phyloP scores from a whole-genome alignment of 1,284 basidiomycete species.

The Cerrena zonata region DNA sequence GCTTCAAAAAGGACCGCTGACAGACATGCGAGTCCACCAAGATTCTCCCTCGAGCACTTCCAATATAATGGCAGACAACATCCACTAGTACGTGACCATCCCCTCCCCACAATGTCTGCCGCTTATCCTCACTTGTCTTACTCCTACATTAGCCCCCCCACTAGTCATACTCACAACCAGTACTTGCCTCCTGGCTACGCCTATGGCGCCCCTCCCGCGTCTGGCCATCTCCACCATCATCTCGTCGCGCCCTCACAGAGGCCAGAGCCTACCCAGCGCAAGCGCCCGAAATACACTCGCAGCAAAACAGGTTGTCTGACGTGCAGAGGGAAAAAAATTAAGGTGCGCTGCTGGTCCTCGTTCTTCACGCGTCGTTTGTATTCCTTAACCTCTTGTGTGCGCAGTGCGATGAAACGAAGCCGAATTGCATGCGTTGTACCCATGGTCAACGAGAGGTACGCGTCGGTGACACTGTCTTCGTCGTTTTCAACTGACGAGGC shows the following conservation, averaged over 20 bases:
- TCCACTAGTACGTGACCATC: slow-evolving; percentile 50
- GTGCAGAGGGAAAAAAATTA: slow-evolving; percentile 81
- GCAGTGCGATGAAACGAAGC: slow-evolving; percentile 79
- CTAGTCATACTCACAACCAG: slow-evolving; percentile 24
- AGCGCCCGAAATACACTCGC: slow-evolving; percentile 80
- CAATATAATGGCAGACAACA: slow-evolving; percentile 49
- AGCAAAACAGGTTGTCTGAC: slow-evolving; percentile 82
- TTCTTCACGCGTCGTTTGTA: slow-evolving; percentile 5
- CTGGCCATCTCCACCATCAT: not conserved
- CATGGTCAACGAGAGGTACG: slow-evolving; percentile 73
- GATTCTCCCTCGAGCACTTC: slow-evolving; percentile 24
- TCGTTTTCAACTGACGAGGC: slow-evolving; percentile 15
- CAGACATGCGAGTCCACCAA: slow-evolving; percentile 15
- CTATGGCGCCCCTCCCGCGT: slow-evolving; percentile 10
- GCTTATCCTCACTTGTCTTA: slow-evolving; percentile 13
- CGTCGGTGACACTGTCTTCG: slow-evolving; percentile 12
- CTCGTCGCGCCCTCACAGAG: slow-evolving; percentile 11
- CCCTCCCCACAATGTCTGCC: slow-evolving; percentile 11
- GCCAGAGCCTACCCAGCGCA: slow-evolving; percentile 52
- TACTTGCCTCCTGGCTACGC: slow-evolving; percentile 9
- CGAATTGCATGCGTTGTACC: slow-evolving; percentile 71
- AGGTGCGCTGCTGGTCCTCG: slow-evolving; percentile 43
- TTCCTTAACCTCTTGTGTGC: slow-evolving; percentile 9
- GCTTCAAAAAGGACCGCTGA: slow-evolving; percentile 23
- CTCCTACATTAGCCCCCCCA: slow-evolving; percentile 29